Evolutionary conservation across 208 protist species (phyloP), one percentile per base, ranked within the genome.

Genomic region (Crithidia fasciculata): DNA sequence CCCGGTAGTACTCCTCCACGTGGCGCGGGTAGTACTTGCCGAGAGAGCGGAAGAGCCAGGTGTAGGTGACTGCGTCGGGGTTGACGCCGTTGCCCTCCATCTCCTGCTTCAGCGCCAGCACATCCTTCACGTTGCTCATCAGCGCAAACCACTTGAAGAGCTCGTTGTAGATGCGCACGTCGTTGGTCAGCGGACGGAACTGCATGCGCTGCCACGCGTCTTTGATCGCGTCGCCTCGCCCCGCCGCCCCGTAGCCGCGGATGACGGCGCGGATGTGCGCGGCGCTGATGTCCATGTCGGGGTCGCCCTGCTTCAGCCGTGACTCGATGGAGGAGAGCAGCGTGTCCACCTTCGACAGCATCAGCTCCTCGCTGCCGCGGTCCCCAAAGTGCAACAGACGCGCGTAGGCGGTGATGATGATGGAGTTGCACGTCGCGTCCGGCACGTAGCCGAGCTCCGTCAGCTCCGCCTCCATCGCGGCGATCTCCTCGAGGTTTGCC

Each of bases 321-420:
- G 86, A 90, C 70, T 94, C 91, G 62, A 96, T 94, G 37, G 89
- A 91, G 8, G 87, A 94, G 36, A 96, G 83, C 2, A 96, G 84
- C 5, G 89, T 96, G 65, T 94, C 91, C 58, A 96, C 91, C 76
- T 96, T 96, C 41, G 87, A 83, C 19, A 96, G 74, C 89, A 96
- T 96, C 19, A 96, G 70, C 78, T 96, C 91, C 68, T 94, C 89
- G 68, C 84, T 93, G 0, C 86, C 89, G 19, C 85, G 76, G 65
- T 96, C 91, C 15, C 91, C 89, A 84, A 92, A 96, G 88, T 94
- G 89, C 0, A 93, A 69, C 0, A 96, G 80, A 9, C 91, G 85
- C 8, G 91, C 91, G 73, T 93, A 96, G 8, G 86, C 85, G 0
- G 89, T 88, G 77, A 96, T 96, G 66, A 96, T 82, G 63, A 96